Base-by-base conservation (phyloP, 345 rosid genomes). In the Camelina neglecta region DNA sequence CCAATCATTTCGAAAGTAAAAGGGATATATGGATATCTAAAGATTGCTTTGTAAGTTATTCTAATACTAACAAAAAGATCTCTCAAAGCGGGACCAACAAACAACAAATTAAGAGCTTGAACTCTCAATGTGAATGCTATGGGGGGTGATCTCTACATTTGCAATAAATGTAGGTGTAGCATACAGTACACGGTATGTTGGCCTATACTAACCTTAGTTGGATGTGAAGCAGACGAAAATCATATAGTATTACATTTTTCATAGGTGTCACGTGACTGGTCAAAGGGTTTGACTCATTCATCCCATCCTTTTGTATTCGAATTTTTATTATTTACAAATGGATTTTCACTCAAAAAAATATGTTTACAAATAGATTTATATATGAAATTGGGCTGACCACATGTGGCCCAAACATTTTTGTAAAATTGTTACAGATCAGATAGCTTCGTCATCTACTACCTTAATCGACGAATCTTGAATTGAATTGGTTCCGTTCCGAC, bases 101-200 rank as follows among this genome's bases (percentile, higher is more conserved):
- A 16, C 35, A 16, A 33, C n/a, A 16, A 50, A n/a, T n/a, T n/a
- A n/a, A 42, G 21, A 44, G 47, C 8, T 56, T 8, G 44, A 45
- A 12, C 7, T 38, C 59, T 38, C 59, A 35, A 5, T 66, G 47
- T 33, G 47, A 66, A 66, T 65, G 29, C n/a, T 33, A 11, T 45
- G 29, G 58, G 29, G 58, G 58, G 31, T 29, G 31, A 29, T 29
- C 31, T 29, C 31, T 29, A 29, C 10, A 57, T 67, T 29, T 57
- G 47, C 39, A 26, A 64, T 64, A 64, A 65, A 65, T 65, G 42
- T 47, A 29, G 56, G 47, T 65, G 42, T 47, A 29, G 56, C 15
- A 47, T 65, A 45, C 24, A 39, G 15, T 44, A 44, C 16, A 44
- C 48, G 16, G 48, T 31, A 31, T 49, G 70, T 58, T 35, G 57